Conservation (phyloP, 2,329 filamentous ascomycete genomes). For the Cladosporium sp. region DNA sequence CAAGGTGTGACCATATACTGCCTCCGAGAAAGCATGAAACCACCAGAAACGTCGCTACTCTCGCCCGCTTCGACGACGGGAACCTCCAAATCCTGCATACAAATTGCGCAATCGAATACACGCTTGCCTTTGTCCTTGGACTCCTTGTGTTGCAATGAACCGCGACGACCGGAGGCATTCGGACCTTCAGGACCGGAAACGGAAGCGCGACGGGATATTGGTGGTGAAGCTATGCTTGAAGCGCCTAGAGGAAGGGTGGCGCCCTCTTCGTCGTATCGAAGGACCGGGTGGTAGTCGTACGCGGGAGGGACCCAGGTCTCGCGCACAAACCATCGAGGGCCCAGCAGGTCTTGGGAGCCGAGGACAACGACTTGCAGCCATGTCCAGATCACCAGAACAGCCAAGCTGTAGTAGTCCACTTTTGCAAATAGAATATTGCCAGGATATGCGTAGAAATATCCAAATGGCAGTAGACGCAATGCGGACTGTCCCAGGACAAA, state of each 20-base stretch:
- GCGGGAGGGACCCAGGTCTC: slow-evolving; percentile 63
- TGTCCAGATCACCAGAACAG: slow-evolving; percentile 68
- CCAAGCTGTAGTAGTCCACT: slow-evolving; percentile 62
- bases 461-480: slow-evolving; percentile 72
- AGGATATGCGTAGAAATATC: slow-evolving; percentile 76
- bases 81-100: slow-evolving; percentile 85
- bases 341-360: slow-evolving; percentile 77
- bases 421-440: slow-evolving; percentile 79
- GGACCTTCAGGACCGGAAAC: slow-evolving; percentile 18
- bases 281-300: slow-evolving; percentile 92
- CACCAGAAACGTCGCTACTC: slow-evolving; percentile 45
- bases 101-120: slow-evolving; percentile 89
- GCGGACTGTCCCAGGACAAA: slow-evolving; percentile 82
- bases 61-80: slow-evolving; percentile 62
- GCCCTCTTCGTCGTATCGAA: slow-evolving; percentile 80
- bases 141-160: slow-evolving; percentile 28
- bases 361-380: slow-evolving; percentile 81
- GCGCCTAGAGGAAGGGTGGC: slow-evolving; percentile 69
- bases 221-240: slow-evolving; percentile 22
- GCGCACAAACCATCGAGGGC: slow-evolving; percentile 81
- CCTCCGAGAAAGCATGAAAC: slow-evolving; percentile 67
- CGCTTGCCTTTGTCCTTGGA: slow-evolving; percentile 53
- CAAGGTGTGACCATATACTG: slow-evolving; percentile 98
- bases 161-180: background rate
- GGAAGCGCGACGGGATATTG: slow-evolving; percentile 26